Evolutionary conservation across 805 yeast genomes (phyloP), one percentile per base, ranked within the genome.

Genomic region (Candida maris): DNA sequence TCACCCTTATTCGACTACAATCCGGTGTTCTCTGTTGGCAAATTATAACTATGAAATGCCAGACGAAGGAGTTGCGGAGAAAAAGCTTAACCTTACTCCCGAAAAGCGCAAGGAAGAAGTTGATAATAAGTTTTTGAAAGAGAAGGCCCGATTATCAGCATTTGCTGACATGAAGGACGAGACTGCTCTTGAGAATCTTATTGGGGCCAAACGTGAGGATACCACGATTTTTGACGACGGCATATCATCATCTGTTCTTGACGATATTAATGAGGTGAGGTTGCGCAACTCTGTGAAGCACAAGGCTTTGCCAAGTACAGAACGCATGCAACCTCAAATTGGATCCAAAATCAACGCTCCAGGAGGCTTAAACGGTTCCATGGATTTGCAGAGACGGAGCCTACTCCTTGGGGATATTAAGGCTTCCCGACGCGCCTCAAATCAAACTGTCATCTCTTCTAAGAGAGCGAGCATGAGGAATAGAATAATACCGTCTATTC

Each of bases 161-260:
- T 59, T 54, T 42, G 61, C 48, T 1, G 62, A 59, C 37, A 56
- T 56, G 2, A 57, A 49, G 17, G 56, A 51, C 20, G 44, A 45
- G n/a, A 32, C 25, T 7, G 15, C 27, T 9, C 13, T 18, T 8
- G 15, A 30, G 6, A 35, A 31, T 9, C 30, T 13, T 6, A 21
- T 34, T n/a, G 43, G 26, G 13, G 30, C 38, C 5, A 34, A 23
- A 17, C 34, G 43, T 16, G 51, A 48, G 19, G 42, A 41, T 24
- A 40, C 47, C 4, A 48, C 49, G 4, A 42, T 51, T 9, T 49
- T 49, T 21, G 51, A 42, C 26, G 54, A 45, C n/a, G 51, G 37
- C 18, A 26, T 19, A 8, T 19, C 32, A 4, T 30, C 39, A 17
- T 25, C 45, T 3, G 28, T 38, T 5, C 15, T 37, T n/a, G 42